A percentile compares a stretch with the other conserved stretches of the same genome.
Evolutionary conservation across 345 rosid genomes (phyloP).

Genomic region (Psidium guajava): DNA sequence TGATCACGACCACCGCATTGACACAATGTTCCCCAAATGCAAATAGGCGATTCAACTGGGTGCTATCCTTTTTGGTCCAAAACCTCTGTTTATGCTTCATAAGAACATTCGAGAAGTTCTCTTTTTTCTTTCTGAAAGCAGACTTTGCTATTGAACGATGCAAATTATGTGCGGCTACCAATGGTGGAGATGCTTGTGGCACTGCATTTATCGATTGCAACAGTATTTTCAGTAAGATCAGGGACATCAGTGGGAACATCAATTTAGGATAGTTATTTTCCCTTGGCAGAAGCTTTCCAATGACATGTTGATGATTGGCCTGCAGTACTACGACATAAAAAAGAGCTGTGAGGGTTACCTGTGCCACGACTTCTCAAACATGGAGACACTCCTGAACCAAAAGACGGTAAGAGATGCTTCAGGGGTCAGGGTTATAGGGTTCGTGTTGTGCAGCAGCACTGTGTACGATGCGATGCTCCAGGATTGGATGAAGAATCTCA

Average conservation of each 20-base stretch:
- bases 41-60: slow-evolving; percentile 26
- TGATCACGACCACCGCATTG: slow-evolving; percentile 27
- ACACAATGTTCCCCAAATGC: slow-evolving; percentile 28
- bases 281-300: not conserved
- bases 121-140: not conserved
- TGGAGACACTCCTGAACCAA: slow-evolving; percentile 47
- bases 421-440: slow-evolving; percentile 51
- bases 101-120: not conserved
- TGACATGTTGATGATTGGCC: not conserved
- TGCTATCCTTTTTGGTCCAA: slow-evolving; percentile 21
- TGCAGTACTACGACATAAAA: slow-evolving; percentile 64
- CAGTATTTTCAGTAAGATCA: slow-evolving; percentile 16
- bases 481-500: slow-evolving; percentile 79
- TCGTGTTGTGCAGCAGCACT: slow-evolving; percentile 50
- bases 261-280: slow-evolving; percentile 27
- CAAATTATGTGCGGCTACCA: slow-evolving; percentile 15
- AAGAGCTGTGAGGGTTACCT: slow-evolving; percentile 44
- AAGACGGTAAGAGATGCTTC: slow-evolving; percentile 35
- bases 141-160: not conserved
- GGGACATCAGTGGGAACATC: slow-evolving; percentile 1
- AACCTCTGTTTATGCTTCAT: not conserved
- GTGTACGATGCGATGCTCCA: slow-evolving; percentile 36
- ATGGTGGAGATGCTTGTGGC: slow-evolving; percentile 31
- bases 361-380: slow-evolving; percentile 57
- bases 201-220: slow-evolving; percentile 21